These are phyloP conservation scores for Rhizopus stolonifer DNA, from an alignment of 371 early-diverging fungal species.

Conservation along the genomic window DNA sequence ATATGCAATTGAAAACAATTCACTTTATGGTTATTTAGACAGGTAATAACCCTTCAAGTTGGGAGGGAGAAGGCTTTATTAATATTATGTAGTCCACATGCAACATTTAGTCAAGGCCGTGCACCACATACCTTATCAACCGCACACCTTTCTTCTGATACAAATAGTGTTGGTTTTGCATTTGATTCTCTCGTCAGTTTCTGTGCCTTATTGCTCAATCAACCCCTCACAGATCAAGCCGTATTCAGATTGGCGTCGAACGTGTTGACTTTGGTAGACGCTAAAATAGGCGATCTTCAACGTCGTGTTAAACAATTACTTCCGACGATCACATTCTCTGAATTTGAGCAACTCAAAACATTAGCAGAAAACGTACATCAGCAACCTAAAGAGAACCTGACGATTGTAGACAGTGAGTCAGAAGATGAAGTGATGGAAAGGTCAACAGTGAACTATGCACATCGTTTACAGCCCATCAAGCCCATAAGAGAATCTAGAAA, in stretches of 20 bases:
- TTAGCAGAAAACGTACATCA: slow-evolving; percentile 14
- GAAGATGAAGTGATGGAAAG: neutral
- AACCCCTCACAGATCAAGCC: neutral
- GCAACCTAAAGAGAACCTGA: neutral
- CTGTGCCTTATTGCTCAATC: slow-evolving; percentile 9
- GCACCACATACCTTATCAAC: neutral
- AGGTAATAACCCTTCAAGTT: too few relatives aligned
- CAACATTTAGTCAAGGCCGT: too few relatives aligned
- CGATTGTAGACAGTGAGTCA: slow-evolving; percentile 10
- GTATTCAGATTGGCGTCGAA: slow-evolving; percentile 16
- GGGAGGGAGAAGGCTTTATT: too few relatives aligned
- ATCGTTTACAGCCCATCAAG: neutral
- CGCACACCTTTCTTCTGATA: slow-evolving; percentile 5
- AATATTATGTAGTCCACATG: too few relatives aligned
- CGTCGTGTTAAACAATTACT: slow-evolving; percentile 21
- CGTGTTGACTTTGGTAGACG: slow-evolving; percentile 8
- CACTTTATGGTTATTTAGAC: slow-evolving; percentile 5
- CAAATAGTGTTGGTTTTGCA: slow-evolving; percentile 8
- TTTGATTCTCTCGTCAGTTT: slow-evolving; percentile 14
- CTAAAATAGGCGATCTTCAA: slow-evolving; percentile 16
- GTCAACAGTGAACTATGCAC: neutral
- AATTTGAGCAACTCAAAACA: neutral
- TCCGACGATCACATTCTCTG: neutral
- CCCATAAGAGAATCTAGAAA: neutral
- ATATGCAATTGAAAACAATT: slow-evolving; percentile 3